These are phyloP conservation scores for Boeremia lycopersici DNA, from an alignment of 2,329 filamentous ascomycete genomes.

Conservation along the genomic window DNA sequence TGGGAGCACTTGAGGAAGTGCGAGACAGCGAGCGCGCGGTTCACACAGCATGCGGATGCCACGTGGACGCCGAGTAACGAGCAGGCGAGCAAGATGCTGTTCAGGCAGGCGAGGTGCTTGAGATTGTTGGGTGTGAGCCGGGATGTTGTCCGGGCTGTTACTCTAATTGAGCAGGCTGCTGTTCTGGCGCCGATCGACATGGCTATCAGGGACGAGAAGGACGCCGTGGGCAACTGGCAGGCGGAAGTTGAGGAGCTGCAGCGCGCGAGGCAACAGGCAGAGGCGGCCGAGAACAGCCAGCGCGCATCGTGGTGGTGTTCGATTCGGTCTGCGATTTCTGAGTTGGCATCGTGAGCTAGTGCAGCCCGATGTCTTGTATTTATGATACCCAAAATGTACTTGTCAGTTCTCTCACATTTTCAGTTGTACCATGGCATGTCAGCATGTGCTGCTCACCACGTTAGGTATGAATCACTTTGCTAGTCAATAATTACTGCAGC, in stretches of 20 bases:
- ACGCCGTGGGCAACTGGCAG: constrained; percentile 24
- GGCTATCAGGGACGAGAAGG: constrained; percentile 28
- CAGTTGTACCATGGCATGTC: not conserved
- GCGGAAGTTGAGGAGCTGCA: constrained; percentile 14
- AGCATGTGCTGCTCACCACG: no score
- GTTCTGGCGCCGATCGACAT: constrained; percentile 26
- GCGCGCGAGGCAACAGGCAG: constrained; percentile 1
- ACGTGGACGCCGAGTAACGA: constrained; percentile 32
- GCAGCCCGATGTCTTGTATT: constrained; percentile 4
- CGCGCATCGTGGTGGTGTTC: constrained; percentile 8
- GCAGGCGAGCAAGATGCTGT: constrained; percentile 34
- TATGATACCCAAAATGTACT: constrained; percentile 13
- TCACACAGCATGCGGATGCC: constrained; percentile 31
- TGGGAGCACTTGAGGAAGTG: constrained; percentile 29
- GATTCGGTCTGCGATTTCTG: constrained; percentile 3
- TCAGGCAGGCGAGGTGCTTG: constrained; percentile 28
- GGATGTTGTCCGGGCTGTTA: constrained; percentile 20
- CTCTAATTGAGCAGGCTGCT: constrained; percentile 26
- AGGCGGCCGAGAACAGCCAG: not conserved
- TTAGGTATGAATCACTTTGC: no score
- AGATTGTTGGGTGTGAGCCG: constrained; percentile 21
- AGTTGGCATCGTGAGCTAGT: constrained; percentile 17
- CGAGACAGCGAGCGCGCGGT: constrained; percentile 29
- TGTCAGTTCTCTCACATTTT: not conserved
- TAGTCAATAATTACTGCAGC: no score